Conservation (phyloP, 371 early-diverging fungal species). For the Mortierella sp. region DNA sequence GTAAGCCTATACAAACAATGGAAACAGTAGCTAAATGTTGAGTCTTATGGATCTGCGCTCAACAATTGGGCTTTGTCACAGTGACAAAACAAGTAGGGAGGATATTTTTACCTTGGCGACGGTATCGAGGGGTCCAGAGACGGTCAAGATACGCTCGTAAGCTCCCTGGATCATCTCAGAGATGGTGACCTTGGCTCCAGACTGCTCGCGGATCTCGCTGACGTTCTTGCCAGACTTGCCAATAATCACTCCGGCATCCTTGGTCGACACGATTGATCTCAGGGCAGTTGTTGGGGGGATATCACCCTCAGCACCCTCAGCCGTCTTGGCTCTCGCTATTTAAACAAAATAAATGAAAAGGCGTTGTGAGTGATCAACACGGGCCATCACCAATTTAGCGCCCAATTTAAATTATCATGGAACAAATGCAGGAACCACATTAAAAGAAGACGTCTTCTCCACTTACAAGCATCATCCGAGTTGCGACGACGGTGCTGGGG, state of each 20-base stretch:
- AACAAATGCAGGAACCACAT: background rate
- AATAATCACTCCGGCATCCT: constrained; percentile 89
- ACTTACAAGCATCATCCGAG: constrained; percentile 56
- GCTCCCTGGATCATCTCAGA: constrained; percentile 86
- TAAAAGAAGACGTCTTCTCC: background rate
- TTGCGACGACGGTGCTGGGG: constrained; percentile 57
- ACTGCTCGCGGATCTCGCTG: constrained; percentile 77
- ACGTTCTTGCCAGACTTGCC: constrained; percentile 87
- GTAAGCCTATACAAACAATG: constrained; percentile 67
- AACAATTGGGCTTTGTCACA: constrained; percentile 58
- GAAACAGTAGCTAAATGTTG: constrained; percentile 25
- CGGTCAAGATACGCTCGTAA: constrained; percentile 80
- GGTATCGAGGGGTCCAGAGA: constrained; percentile 78
- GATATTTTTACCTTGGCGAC: constrained; percentile 73
- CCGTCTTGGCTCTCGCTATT: constrained; percentile 35
- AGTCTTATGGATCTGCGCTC: background rate
- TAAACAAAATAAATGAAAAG: background rate
- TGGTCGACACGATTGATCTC: constrained; percentile 83
- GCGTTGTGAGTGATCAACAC: no score
- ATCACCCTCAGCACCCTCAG: constrained; percentile 35
- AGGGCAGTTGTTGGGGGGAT: constrained; percentile 62
- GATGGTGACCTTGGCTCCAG: constrained; percentile 83
- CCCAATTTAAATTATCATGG: background rate
- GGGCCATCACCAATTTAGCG: background rate
- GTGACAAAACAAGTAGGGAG: background rate